Evolutionary conservation across 208 protist species (phyloP).

Genomic region (Crithidia bombi): DNA sequence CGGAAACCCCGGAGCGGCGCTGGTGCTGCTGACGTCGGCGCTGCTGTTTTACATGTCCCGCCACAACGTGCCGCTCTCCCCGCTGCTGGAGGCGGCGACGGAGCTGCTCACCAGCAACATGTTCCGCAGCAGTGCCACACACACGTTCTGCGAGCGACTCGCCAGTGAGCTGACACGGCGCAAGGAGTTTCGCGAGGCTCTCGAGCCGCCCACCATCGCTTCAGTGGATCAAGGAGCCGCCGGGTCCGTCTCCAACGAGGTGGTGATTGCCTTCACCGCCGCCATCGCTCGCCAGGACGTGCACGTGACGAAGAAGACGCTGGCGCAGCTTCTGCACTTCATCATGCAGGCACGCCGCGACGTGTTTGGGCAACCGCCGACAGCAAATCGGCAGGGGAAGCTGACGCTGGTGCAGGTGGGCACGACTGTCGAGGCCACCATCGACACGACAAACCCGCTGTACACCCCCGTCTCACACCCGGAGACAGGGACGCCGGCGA

Average conservation of each 20-base stretch:
- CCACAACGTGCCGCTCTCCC: conserved; percentile 50
- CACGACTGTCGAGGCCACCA: conserved; percentile 32
- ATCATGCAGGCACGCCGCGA: conserved; percentile 69
- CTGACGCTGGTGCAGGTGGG: conserved; percentile 47
- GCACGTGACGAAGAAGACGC: conserved; percentile 56
- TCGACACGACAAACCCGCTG: conserved; percentile 41
- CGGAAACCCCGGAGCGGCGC: conserved; percentile 24
- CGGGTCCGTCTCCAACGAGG: conserved; percentile 65
- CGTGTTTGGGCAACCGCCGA: conserved; percentile 88
- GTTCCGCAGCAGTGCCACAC: conserved; percentile 58
- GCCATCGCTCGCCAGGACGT: conserved; percentile 75
- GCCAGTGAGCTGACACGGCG: conserved; percentile 57
- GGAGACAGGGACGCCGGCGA: not conserved
- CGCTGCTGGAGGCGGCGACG: conserved; percentile 68
- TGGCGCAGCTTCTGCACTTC: conserved; percentile 62
- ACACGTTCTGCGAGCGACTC: conserved; percentile 73
- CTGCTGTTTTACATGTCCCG: conserved; percentile 63
- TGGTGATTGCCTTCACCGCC: conserved; percentile 80
- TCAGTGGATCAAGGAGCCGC: conserved; percentile 37
- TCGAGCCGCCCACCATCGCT: conserved; percentile 70
- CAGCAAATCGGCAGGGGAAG: conserved; percentile 50
- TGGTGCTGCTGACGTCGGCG: conserved; percentile 59
- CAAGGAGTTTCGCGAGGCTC: conserved; percentile 61
- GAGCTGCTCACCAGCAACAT: conserved; percentile 55
- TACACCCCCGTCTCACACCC: conserved; percentile 25